Base-by-base conservation (phyloP, 345 rosid genomes). In the Pistacia vera region DNA sequence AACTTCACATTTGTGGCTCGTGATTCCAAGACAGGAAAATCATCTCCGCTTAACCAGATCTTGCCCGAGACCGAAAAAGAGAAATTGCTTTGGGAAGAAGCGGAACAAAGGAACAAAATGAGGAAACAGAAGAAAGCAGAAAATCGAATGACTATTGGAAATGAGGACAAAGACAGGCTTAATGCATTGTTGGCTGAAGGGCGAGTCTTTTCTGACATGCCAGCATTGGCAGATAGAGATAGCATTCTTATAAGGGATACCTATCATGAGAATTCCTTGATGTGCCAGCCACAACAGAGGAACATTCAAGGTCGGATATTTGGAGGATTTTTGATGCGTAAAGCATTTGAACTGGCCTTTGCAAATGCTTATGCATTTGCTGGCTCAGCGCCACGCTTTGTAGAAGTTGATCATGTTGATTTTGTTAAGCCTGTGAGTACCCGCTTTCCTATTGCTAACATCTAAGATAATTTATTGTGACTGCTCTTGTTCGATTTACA, bases 1-100 rank as follows among this genome's bases (percentile, higher is more conserved):
- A 92, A 91, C 81, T 95, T 95, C 82, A 91, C 93, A 63, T 94
- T 94, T 44, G 98, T 91, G 55, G 97, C 95, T 69, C 94, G 94
- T 11, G 98, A 92, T 78, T 80, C 97, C 16, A 77, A 74, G 84
- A 92, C 97, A 2, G 97, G 94, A 70, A 91, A 94, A 82, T 85
- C 97, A 30, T 84, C 97, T 77, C 93, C 89, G 18, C 78, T 92
- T 28, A 95, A 89, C 83, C 93, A 63, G 18, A 81, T 95, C 73
- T 74, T 68, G 35, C 93, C 93, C 17, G 93, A 91, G 85, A 92
- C 92, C 7, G 86, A 87, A 61, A 83, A 71, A 73, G 97, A 95
- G 77, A 91, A 81, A 74, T n/a, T 87, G 48, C 89, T 89, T 5
- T 92, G 90, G 92, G 81, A 86, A 84, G 95, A 91, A 74, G 97